A percentile compares a stretch with the other conserved stretches of the same genome.
Conservation (phyloP, 2,329 filamentous ascomycete genomes). For the Diplocarpon rosae region DNA sequence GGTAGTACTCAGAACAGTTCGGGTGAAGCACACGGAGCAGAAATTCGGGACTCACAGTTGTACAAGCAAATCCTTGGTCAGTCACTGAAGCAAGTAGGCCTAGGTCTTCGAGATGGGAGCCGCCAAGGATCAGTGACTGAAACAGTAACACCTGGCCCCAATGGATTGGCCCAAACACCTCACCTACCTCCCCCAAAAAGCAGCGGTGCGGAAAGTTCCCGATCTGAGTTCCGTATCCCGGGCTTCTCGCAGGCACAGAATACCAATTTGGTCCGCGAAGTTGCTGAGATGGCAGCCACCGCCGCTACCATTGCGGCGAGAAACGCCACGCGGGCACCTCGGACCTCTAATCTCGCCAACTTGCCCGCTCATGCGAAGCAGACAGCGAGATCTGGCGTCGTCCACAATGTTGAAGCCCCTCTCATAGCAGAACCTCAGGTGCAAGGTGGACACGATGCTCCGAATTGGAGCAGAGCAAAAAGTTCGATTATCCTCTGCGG, state of each 20-base stretch:
- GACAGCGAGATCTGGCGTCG: constrained; percentile 26
- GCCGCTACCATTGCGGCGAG: constrained; percentile 79
- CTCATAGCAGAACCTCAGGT: constrained; percentile 30
- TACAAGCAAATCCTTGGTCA: constrained; percentile 92
- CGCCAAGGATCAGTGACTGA: constrained; percentile 30
- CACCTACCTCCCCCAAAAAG: constrained; percentile 68
- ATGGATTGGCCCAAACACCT: constrained; percentile 41
- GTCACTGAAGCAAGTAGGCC: constrained; percentile 72
- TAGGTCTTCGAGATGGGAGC: constrained; percentile 41
- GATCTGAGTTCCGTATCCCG: constrained; percentile 43
- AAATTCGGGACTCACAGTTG: constrained; percentile 77
- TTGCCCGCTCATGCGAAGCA: constrained; percentile 25
- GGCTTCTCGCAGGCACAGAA: constrained; percentile 77
- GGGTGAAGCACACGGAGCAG: constrained; percentile 30
- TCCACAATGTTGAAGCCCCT: constrained; percentile 21
- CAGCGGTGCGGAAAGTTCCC: constrained; percentile 33
- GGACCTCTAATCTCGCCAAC: constrained; percentile 33
- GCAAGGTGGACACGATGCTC: constrained; percentile 69
- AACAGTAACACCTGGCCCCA: constrained; percentile 21
- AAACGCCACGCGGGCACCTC: constrained; percentile 50
- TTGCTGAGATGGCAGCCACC: constrained; percentile 88
- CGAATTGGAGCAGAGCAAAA: constrained; percentile 92
- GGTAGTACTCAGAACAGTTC: constrained; percentile 16
- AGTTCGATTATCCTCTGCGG: constrained; percentile 80
- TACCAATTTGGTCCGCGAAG: constrained; percentile 67